These are phyloP conservation scores for Gossypium stocksii DNA, from an alignment of 345 rosid genomes.

Conservation along the genomic window DNA sequence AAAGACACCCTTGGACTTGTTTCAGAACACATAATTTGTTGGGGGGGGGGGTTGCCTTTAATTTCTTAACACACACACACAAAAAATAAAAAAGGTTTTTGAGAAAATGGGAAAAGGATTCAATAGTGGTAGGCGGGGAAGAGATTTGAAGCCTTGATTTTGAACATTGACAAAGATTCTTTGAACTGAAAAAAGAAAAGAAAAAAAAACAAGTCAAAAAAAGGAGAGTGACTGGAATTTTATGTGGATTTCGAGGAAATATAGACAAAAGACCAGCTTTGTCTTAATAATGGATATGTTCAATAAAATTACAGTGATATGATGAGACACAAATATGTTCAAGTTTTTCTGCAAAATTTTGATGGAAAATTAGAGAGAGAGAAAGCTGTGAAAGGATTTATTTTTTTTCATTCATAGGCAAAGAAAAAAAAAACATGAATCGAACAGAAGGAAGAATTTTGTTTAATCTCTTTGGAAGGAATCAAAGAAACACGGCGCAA, in stretches of 20 bases:
- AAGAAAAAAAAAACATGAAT: not conserved
- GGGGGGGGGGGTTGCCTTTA: not conserved
- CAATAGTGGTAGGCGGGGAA: conserved; percentile 28
- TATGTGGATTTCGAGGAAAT: not conserved
- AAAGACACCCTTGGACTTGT: conserved; percentile 54
- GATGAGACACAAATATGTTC: conserved; percentile 13
- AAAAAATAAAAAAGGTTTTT: not conserved
- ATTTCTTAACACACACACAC: not conserved
- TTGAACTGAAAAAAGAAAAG: not conserved
- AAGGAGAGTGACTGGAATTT: not conserved
- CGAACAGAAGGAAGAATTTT: not conserved
- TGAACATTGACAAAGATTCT: conserved; percentile 10
- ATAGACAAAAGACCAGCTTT: conserved; percentile 1
- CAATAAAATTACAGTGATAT: conserved; percentile 2
- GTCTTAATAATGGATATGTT: not conserved
- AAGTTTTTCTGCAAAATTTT: conserved; percentile 8
- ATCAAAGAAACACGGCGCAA: conserved; percentile 6
- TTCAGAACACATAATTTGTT: conserved; percentile 43
- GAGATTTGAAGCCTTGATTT: not conserved
- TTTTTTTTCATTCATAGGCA: conserved; percentile 17
- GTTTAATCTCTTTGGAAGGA: not conserved
- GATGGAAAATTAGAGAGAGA: not conserved
- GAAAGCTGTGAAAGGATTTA: conserved; percentile 4
- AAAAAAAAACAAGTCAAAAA: conserved; percentile 9
- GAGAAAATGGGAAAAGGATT: conserved; percentile 9